A percentile compares a stretch with the other conserved stretches of the same genome.
These are phyloP conservation scores for Niebla homalea DNA, from an alignment of 495 filamentous ascomycete species.

Conservation along the genomic window DNA sequence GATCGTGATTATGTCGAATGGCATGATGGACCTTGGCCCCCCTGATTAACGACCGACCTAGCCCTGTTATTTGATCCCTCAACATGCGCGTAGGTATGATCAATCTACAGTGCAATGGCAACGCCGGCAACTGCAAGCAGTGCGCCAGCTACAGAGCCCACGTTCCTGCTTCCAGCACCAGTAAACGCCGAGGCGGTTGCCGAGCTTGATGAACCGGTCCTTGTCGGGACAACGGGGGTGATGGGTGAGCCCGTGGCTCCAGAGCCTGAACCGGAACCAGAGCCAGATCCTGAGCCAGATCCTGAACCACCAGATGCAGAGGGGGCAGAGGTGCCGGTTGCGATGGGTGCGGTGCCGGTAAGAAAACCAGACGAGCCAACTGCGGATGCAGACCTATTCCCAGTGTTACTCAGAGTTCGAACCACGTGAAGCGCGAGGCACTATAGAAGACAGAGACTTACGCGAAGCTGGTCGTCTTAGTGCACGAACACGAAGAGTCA, in stretches of 20 bases:
- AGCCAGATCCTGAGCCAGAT: conserved; percentile 5
- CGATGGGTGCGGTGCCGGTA: conserved; percentile 1
- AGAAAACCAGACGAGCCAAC: conserved; percentile 8
- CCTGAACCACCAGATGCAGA: conserved; percentile 5
- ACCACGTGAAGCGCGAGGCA: neutral
- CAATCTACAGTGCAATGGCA: conserved; percentile 10
- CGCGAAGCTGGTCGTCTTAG: conserved; percentile 11
- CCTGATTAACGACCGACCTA: too few relatives aligned
- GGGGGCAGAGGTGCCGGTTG: conserved; percentile 9
- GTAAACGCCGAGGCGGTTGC: conserved; percentile 7
- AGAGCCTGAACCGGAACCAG: neutral
- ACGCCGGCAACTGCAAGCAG: conserved; percentile 13
- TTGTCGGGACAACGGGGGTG: conserved; percentile 6
- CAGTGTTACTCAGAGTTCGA: neutral
- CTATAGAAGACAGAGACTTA: neutral
- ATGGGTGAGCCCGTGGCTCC: conserved; percentile 16
- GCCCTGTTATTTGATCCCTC: too few relatives aligned
- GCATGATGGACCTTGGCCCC: too few relatives aligned
- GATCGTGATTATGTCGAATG: too few relatives aligned
- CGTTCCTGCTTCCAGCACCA: conserved; percentile 14
- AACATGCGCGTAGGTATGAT: neutral
- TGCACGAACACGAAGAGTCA: conserved; percentile 16
- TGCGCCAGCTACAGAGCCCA: conserved; percentile 17
- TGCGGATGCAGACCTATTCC: conserved; percentile 5
- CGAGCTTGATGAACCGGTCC: conserved; percentile 11